Conservation (phyloP, 2,329 filamentous ascomycete genomes). For the Aspergillus tubingensis region DNA sequence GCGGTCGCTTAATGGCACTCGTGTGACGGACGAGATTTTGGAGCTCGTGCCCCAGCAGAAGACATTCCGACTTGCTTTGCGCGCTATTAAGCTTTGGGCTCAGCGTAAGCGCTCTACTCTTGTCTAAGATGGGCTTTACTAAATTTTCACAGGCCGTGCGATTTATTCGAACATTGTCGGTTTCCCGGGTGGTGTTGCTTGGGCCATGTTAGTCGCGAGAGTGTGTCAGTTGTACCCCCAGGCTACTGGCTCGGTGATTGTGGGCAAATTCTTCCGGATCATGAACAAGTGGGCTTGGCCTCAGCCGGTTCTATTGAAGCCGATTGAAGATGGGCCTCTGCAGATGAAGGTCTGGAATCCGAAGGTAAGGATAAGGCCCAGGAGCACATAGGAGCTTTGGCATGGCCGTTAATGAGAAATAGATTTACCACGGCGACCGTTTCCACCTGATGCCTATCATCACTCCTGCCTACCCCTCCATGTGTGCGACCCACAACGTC, state of each 20-base stretch:
- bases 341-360: constrained; percentile 94
- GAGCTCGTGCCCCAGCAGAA: constrained; percentile 84
- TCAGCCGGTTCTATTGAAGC: constrained; percentile 85
- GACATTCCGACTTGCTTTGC: constrained; percentile 83
- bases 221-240: constrained; percentile 96
- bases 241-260: constrained; percentile 82
- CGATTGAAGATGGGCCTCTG: constrained; percentile 77
- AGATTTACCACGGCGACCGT: constrained; percentile 77
- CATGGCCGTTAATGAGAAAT: constrained; percentile 2
- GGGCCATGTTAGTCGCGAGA: constrained; percentile 95
- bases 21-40: constrained; percentile 91
- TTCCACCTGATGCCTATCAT: constrained; percentile 97
- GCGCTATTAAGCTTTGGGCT: constrained; percentile 96
- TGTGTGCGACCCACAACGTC: constrained; percentile 97
- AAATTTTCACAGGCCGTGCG: constrained; percentile 60
- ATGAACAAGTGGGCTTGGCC: constrained; percentile 94
- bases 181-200: constrained; percentile 94
- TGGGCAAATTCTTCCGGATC: constrained; percentile 92
- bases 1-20: constrained; percentile 87
- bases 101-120: constrained; percentile 55
- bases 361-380: constrained; percentile 57
- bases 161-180: constrained; percentile 97
- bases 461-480: constrained; percentile 93
- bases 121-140: neutral
- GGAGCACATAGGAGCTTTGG: neutral